Conservation (phyloP, 306 rosid genomes). For the Benincasa hispida region DNA sequence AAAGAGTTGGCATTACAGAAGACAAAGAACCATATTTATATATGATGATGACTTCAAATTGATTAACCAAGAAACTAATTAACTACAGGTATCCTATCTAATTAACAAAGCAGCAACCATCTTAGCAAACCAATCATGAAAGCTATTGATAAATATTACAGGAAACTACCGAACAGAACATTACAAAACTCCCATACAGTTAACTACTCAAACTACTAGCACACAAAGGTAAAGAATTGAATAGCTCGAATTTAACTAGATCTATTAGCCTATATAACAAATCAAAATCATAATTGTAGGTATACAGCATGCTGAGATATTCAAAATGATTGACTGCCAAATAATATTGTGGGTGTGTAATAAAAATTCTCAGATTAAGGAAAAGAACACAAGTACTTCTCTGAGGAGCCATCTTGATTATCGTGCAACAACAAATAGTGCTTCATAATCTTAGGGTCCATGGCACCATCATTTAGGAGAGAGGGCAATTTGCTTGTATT, state of each 20-base stretch:
- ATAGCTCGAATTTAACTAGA: background rate
- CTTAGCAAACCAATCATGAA: background rate
- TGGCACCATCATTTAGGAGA: conserved; percentile 72
- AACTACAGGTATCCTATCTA: background rate
- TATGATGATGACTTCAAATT: background rate
- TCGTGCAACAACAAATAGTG: conserved; percentile 86
- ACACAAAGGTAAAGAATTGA: background rate
- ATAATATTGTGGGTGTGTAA: background rate
- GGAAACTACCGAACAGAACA: background rate
- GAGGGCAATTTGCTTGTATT: conserved; percentile 71
- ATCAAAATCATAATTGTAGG: background rate
- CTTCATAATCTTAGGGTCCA: conserved; percentile 89
- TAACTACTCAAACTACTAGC: background rate
- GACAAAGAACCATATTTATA: background rate
- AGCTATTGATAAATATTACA: background rate
- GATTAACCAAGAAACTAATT: background rate
- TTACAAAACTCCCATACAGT: background rate
- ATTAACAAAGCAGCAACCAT: background rate
- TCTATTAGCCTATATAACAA: background rate
- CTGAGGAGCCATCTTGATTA: conserved; percentile 69
- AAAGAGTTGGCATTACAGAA: background rate
- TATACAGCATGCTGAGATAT: background rate
- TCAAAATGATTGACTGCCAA: conserved; percentile 2
- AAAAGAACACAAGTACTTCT: conserved; percentile 41
- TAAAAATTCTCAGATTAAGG: background rate